A percentile compares a stretch with the other conserved stretches of the same genome.
Conservation (phyloP, 73 alveolate genomes). For the Tetrahymena thermophila region DNA sequence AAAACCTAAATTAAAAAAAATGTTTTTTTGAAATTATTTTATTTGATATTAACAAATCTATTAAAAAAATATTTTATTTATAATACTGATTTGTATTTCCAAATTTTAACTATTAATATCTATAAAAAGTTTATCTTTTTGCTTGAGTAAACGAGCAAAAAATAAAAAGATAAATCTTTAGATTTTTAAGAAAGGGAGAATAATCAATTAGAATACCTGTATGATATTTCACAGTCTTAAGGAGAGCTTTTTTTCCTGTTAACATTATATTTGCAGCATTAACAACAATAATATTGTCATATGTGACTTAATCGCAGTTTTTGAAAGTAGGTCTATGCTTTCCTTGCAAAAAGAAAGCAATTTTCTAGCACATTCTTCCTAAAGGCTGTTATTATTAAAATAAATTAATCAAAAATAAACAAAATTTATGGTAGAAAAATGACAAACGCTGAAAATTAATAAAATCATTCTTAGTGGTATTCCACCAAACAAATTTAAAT, state of each 20-base stretch:
- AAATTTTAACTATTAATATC: too few species aligned
- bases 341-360: not conserved
- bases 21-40: too few species aligned
- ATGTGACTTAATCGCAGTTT: not conserved
- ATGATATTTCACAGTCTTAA: not conserved
- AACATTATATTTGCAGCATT: not conserved
- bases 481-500: not conserved
- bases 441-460: not conserved
- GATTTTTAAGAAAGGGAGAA: not conserved
- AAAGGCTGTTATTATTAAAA: not conserved
- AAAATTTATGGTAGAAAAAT: not conserved
- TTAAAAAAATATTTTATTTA: too few species aligned
- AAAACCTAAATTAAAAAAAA: not conserved
- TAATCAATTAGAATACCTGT: not conserved
- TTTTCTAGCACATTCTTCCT: slow-evolving; percentile 1
- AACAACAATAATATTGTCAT: not conserved
- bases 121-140: not conserved
- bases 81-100: too few species aligned
- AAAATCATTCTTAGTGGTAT: not conserved
- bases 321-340: not conserved
- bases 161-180: not conserved
- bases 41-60: too few species aligned
- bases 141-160: not conserved
- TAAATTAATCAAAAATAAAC: not conserved
- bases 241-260: not conserved